These are phyloP conservation scores for Blastobotrys illinoisensis DNA, from an alignment of 1,139 yeast species.

Conservation along the genomic window DNA sequence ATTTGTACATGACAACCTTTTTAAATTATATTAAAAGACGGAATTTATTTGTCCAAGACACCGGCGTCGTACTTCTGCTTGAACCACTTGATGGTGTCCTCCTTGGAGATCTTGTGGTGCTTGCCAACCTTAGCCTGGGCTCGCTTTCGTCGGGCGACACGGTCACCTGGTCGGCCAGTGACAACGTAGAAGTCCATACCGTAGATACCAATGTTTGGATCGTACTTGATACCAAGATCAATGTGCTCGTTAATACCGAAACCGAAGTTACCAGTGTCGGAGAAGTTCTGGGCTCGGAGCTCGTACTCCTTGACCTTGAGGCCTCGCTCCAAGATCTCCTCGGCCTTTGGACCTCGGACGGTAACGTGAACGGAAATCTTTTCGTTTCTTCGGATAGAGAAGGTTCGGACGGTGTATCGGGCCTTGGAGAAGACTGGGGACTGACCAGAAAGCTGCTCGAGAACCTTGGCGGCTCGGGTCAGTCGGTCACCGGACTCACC, in stretches of 20 bases:
- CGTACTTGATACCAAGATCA: slow-evolving; percentile 99
- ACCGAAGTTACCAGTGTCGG: slow-evolving; percentile 99
- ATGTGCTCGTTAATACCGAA: slow-evolving; percentile 99
- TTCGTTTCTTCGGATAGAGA: slow-evolving; percentile 99
- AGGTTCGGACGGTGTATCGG: slow-evolving; percentile 99
- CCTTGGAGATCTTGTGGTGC: slow-evolving; percentile 87
- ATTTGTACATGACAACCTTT: neutral
- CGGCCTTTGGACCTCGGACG: slow-evolving; percentile 99
- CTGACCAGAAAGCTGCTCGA: slow-evolving; percentile 99
- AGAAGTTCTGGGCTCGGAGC: slow-evolving; percentile 89
- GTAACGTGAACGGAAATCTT: slow-evolving; percentile 99
- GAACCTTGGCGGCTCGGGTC: slow-evolving; percentile 99
- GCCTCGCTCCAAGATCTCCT: slow-evolving; percentile 99
- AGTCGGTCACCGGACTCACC: slow-evolving; percentile 99
- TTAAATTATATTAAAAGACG: slow-evolving; percentile 1
- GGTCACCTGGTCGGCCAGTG: slow-evolving; percentile 99
- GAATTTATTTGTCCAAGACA: slow-evolving; percentile 41
- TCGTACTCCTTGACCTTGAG: slow-evolving; percentile 99
- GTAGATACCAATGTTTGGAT: slow-evolving; percentile 99
- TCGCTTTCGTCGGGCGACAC: slow-evolving; percentile 99
- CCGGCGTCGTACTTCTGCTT: slow-evolving; percentile 99
- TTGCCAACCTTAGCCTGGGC: slow-evolving; percentile 84
- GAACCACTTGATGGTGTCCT: slow-evolving; percentile 97
- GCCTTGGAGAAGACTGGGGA: slow-evolving; percentile 99
- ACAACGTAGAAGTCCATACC: slow-evolving; percentile 99